A percentile compares a stretch with the other conserved stretches of the same genome.
These are phyloP conservation scores for Colletotrichum echinochloae DNA, from an alignment of 2,329 filamentous ascomycete genomes.

Conservation along the genomic window DNA sequence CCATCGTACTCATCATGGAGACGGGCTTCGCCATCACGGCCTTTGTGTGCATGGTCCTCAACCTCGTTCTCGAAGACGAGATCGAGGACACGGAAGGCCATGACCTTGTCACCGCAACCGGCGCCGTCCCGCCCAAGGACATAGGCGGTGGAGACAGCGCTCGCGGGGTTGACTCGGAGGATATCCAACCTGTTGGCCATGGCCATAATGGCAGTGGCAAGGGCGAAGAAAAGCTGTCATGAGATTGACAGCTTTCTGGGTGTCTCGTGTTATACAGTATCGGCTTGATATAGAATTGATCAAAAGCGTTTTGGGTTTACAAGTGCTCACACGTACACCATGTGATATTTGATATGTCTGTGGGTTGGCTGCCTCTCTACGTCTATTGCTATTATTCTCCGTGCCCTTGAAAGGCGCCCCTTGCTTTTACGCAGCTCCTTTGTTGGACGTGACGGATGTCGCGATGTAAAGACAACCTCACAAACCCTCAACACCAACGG, in stretches of 20 bases:
- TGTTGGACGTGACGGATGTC: background rate
- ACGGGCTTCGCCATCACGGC: constrained; percentile 83
- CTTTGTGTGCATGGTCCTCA: constrained; percentile 78
- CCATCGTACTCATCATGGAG: constrained; percentile 78
- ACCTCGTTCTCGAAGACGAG: constrained; percentile 79
- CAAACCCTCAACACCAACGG: background rate
- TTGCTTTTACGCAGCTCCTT: background rate
- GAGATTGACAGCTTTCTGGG: background rate
- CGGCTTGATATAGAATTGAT: background rate
- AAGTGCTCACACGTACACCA: background rate
- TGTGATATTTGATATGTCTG: background rate
- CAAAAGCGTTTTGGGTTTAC: background rate
- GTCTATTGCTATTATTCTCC: background rate
- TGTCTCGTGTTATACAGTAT: background rate
- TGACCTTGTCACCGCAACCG: constrained; percentile 14
- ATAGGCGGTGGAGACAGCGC: constrained; percentile 36
- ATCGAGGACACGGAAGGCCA: constrained; percentile 67
- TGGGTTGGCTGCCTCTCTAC: constrained; percentile 1
- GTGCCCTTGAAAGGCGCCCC: background rate
- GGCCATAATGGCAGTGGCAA: constrained; percentile 22
- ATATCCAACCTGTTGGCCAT: constrained; percentile 33
- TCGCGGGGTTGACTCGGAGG: constrained; percentile 38
- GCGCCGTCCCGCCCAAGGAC: constrained; percentile 12
- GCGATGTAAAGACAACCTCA: background rate
- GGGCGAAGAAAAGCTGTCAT: constrained; percentile 37